Evolutionary conservation across 768 basidiomycete species (phyloP), one percentile per base, ranked within the genome.

Genomic region (Russula olivacea): DNA sequence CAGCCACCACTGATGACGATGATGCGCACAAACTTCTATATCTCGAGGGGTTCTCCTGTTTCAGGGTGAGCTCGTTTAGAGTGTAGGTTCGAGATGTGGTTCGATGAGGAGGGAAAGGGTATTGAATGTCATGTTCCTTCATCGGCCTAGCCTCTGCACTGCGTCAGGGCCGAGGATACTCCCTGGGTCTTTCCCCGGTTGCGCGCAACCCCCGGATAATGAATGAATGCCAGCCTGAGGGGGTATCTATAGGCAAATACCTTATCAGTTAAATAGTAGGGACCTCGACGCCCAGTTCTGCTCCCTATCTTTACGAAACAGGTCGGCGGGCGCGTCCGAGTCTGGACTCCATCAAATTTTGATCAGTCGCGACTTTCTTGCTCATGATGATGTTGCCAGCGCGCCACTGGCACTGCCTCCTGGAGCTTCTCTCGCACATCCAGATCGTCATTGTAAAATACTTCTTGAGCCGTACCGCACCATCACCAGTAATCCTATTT

Each of bases 271-370:
- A 5, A 47, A 21, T 21, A 23, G n/a, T 21, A 23, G n/a, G 21
- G 21, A 4, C 45, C n/a, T 21, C 45, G n/a, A 21, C n/a, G n/a
- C 4, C n/a, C 43, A 45, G 10, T 45, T 47, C 11, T 11, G 34
- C 21, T 1, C 21, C n/a, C 11, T 47, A 32, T 51, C 49, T 21
- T 28, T 52, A 40, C 3, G 2, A 49, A 50, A 25, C 21, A 14
- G 48, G 48, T 14, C 4, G 30, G 28, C n/a, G 38, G 38, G 15
- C 15, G 38, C 38, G 38, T 40, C 38, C 38, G 15, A 21, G 38
- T 60, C 51, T 53, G 40, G 59, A 19, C 34, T 41, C 34, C 40
- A 57, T 63, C 50, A 58, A 21, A 36, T 58, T 63, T 12, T 34
- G 25, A 47, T 47, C 45, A 58, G 38, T 50, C 14, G 11, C 43